A percentile compares a stretch with the other conserved stretches of the same genome.
Conservation (phyloP, 2,329 filamentous ascomycete genomes). For the Hymenoscyphus repandus region DNA sequence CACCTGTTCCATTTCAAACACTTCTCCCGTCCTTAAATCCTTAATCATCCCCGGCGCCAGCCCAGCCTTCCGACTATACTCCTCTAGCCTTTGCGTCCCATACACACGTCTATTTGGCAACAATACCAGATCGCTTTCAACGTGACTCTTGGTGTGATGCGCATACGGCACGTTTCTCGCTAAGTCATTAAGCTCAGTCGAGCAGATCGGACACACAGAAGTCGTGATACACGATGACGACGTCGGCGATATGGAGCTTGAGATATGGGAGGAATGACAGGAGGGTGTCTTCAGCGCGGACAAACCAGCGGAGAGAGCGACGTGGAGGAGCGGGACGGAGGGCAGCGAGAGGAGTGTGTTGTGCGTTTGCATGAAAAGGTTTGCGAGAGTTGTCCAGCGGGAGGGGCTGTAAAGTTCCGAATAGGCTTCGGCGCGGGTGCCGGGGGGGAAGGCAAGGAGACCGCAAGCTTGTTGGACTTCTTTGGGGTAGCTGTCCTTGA, state of each 20-base stretch:
- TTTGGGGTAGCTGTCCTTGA: slow-evolving; percentile 60
- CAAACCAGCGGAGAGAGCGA: slow-evolving; percentile 83
- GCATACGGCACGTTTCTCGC: slow-evolving; percentile 88
- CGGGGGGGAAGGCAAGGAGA: slow-evolving; percentile 68
- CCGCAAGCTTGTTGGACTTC: slow-evolving; percentile 72
- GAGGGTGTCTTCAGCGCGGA: slow-evolving; percentile 94
- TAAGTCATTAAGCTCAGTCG: slow-evolving; percentile 87
- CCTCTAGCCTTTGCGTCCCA: slow-evolving; percentile 65
- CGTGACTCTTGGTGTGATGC: slow-evolving; percentile 88
- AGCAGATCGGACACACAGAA: slow-evolving; percentile 91
- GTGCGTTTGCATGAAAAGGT: slow-evolving; percentile 79
- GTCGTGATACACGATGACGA: slow-evolving; percentile 37
- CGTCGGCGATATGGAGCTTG: slow-evolving; percentile 27
- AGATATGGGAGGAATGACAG: slow-evolving; percentile 60
- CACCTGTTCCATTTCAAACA: slow-evolving; percentile 56
- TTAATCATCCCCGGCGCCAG: slow-evolving; percentile 62
- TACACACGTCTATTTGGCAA: slow-evolving; percentile 86
- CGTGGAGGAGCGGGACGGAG: slow-evolving; percentile 76
- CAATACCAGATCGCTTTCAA: slow-evolving; percentile 81
- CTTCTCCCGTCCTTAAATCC: slow-evolving; percentile 71
- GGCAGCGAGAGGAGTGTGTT: slow-evolving; percentile 82
- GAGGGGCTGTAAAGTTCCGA: slow-evolving; percentile 61
- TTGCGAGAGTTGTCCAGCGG: slow-evolving; percentile 72
- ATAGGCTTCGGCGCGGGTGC: slow-evolving; percentile 55
- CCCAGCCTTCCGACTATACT: slow-evolving; percentile 75